Percentiles rank a stretch among this genome's conserved stretches.
These are phyloP conservation scores for Malus hybrid DNA, from an alignment of 331 rosid genomes.

Conservation along the genomic window DNA sequence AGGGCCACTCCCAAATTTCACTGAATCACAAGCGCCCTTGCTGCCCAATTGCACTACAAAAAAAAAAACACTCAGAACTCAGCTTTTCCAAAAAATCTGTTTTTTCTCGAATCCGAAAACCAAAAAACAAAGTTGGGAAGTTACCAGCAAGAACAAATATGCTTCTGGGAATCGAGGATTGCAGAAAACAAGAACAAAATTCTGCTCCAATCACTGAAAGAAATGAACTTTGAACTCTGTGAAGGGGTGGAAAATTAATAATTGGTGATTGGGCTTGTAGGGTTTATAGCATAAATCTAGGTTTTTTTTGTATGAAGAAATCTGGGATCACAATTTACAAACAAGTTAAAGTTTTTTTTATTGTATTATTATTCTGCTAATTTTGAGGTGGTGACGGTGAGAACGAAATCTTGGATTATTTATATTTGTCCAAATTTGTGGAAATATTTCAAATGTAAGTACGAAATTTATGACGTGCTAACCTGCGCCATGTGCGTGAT, in stretches of 20 bases:
- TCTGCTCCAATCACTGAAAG: neutral
- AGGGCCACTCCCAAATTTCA: slow-evolving; percentile 18
- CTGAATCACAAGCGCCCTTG: slow-evolving; percentile 18
- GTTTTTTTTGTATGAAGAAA: slow-evolving; percentile 26
- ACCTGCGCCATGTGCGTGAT: slow-evolving; percentile 16
- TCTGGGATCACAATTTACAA: slow-evolving; percentile 38
- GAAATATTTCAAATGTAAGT: neutral
- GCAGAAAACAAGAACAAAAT: neutral
- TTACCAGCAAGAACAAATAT: slow-evolving; percentile 7
- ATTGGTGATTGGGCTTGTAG: slow-evolving; percentile 23
- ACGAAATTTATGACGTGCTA: slow-evolving; percentile 14
- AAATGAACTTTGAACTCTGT: neutral
- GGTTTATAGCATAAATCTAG: slow-evolving; percentile 32
- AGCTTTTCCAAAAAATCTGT: neutral
- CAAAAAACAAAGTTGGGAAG: slow-evolving; percentile 6
- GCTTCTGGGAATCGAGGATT: slow-evolving; percentile 6
- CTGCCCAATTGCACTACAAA: slow-evolving; percentile 30
- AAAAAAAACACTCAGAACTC: slow-evolving; percentile 17
- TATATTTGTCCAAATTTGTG: slow-evolving; percentile 9
- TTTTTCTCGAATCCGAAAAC: neutral
- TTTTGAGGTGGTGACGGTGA: slow-evolving; percentile 19
- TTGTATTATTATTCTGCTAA: slow-evolving; percentile 4
- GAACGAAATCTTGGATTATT: slow-evolving; percentile 23
- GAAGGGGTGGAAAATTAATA: slow-evolving; percentile 9
- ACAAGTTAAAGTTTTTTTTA: neutral